phyloP scores from a whole-genome alignment of 2,329 filamentous ascomycete genomes.

The Aspergillus sergii region DNA sequence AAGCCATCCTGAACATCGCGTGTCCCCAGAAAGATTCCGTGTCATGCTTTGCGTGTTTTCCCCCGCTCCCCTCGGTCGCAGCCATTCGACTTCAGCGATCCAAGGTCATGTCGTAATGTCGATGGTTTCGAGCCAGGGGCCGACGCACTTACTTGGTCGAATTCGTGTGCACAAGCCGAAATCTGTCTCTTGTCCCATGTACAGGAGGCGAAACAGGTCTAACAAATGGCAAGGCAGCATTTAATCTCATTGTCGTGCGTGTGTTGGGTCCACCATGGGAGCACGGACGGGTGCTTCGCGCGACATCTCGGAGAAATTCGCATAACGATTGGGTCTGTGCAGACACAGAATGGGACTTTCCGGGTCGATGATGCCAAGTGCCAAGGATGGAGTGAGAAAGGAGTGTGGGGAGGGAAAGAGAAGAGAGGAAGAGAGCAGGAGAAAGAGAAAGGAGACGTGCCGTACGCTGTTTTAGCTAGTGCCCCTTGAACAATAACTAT shows the following conservation, averaged over 20 bases:
- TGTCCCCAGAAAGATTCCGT: not conserved
- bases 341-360: not conserved
- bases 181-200: too few relatives aligned
- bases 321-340: not conserved
- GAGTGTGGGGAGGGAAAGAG: not conserved
- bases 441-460: too few relatives aligned
- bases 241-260: not conserved
- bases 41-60: not conserved
- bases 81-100: not conserved
- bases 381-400: not conserved
- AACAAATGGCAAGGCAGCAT: not conserved
- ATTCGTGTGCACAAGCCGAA: not conserved
- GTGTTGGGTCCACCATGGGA: not conserved
- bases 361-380: not conserved
- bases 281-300: not conserved
- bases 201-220: too few relatives aligned
- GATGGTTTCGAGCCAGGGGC: not conserved
- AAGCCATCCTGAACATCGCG: not conserved
- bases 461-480: too few relatives aligned
- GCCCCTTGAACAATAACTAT: too few relatives aligned
- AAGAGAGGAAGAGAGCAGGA: not conserved
- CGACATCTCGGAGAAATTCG: not conserved
- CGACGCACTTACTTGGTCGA: not conserved
- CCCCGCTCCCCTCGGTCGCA: too few relatives aligned
- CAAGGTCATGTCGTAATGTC: not conserved